Conservation (phyloP, 441 rosid genomes). For the Macaranga tanarius region DNA sequence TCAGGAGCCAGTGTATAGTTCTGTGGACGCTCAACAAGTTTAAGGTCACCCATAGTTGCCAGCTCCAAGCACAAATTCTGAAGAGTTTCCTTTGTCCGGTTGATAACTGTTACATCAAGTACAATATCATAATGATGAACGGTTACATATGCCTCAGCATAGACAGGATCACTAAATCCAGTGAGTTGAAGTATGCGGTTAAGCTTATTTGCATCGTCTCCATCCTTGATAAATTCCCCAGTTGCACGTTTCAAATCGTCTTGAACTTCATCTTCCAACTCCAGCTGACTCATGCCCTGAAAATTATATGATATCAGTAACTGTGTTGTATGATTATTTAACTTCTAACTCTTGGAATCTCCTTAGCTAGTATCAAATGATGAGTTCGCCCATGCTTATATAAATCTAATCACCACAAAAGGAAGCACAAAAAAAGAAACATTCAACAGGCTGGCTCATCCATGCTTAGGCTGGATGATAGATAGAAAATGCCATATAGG, state of each 20-base stretch:
- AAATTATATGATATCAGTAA: slow-evolving; percentile 22
- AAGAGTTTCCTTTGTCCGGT: slow-evolving; percentile 86
- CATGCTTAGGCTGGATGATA: not conserved
- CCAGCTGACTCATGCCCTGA: slow-evolving; percentile 96
- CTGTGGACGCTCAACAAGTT: slow-evolving; percentile 92
- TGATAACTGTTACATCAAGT: slow-evolving; percentile 82
- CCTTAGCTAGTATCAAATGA: not conserved
- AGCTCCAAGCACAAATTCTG: slow-evolving; percentile 90
- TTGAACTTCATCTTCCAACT: slow-evolving; percentile 93
- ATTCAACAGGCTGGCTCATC: not conserved
- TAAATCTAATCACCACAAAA: not conserved
- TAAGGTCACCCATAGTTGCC: slow-evolving; percentile 95
- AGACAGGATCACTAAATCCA: slow-evolving; percentile 92
- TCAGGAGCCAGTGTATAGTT: slow-evolving; percentile 94
- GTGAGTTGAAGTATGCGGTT: slow-evolving; percentile 93
- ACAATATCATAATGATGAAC: slow-evolving; percentile 92
- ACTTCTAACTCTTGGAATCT: not conserved
- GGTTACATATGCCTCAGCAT: slow-evolving; percentile 91
- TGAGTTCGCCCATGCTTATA: not conserved
- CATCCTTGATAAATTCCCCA: slow-evolving; percentile 86
- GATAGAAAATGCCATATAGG: not conserved
- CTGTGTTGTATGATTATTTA: not conserved
- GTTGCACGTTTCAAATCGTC: slow-evolving; percentile 96
- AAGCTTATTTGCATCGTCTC: slow-evolving; percentile 83
- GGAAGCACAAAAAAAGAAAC: not conserved